A percentile compares a stretch with the other conserved stretches of the same genome.
These are phyloP conservation scores for Epichloe scottii DNA, from an alignment of 2,329 filamentous ascomycete genomes.

Conservation along the genomic window DNA sequence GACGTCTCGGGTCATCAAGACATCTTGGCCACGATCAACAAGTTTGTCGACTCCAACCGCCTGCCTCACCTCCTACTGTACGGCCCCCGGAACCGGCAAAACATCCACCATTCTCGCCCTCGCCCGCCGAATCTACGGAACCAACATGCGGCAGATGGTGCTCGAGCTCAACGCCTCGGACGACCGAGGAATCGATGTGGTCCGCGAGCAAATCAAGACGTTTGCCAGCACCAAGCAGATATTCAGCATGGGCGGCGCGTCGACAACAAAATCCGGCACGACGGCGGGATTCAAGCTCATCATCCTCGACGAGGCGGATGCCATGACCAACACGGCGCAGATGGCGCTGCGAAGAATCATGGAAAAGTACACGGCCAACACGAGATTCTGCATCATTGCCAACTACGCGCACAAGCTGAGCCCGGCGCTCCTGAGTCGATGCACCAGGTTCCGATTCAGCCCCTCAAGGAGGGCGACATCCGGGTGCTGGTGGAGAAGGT, in stretches of 20 bases:
- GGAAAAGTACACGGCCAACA: conserved; percentile 98
- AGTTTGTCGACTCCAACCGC: conserved; percentile 88
- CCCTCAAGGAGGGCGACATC: conserved; percentile 81
- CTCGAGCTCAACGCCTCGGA: conserved; percentile 95
- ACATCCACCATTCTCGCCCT: conserved; percentile 93
- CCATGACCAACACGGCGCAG: conserved; percentile 97
- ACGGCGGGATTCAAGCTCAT: conserved; percentile 86
- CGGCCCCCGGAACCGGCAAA: conserved; percentile 92
- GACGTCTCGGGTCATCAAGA: conserved; percentile 97
- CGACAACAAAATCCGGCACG: conserved; percentile 27
- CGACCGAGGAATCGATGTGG: conserved; percentile 94
- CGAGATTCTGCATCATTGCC: conserved; percentile 93
- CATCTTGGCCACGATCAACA: conserved; percentile 94
- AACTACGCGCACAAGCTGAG: conserved; percentile 98
- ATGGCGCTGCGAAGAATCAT: conserved; percentile 96
- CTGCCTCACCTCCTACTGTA: conserved; percentile 94
- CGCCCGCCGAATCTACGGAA: conserved; percentile 83
- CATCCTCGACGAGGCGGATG: conserved; percentile 96
- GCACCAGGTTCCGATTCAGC: conserved; percentile 90
- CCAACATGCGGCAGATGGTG: conserved; percentile 95
- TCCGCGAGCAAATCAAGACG: conserved; percentile 98
- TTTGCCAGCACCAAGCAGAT: conserved; percentile 98
- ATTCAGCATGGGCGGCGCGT: conserved; percentile 57
- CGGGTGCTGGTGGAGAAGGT: conserved; percentile 77
- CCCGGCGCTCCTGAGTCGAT: conserved; percentile 80